Conservation (phyloP, 805 yeast genomes). For the Candida hispaniensis region DNA sequence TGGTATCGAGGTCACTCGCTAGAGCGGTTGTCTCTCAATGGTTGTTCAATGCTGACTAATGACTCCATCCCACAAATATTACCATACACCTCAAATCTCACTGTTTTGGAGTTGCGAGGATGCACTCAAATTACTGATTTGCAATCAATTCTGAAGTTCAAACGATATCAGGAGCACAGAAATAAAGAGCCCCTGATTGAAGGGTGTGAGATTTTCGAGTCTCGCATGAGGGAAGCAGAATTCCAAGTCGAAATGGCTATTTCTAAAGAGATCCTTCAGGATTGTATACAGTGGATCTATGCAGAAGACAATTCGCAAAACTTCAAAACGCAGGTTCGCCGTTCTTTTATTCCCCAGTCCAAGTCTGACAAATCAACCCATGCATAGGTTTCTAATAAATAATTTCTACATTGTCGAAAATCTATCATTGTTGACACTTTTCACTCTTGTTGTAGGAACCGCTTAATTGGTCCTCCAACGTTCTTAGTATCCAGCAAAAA, state of each 20-base stretch:
- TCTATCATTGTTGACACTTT: too few species aligned
- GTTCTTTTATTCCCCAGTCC: too few species aligned
- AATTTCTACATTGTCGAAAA: too few species aligned
- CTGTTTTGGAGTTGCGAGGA: slow-evolving; percentile 69
- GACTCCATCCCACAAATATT: slow-evolving; percentile 45
- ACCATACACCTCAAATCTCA: slow-evolving; percentile 45
- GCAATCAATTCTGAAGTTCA: slow-evolving; percentile 58
- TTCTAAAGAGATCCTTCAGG: slow-evolving; percentile 48
- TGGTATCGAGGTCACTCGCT: slow-evolving; percentile 39
- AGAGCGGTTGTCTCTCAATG: slow-evolving; percentile 63
- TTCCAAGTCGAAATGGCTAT: slow-evolving; percentile 44
- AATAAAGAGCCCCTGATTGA: slow-evolving; percentile 54
- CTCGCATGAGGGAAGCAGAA: slow-evolving; percentile 51
- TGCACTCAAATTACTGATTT: slow-evolving; percentile 46
- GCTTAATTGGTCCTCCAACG: slow-evolving; percentile 65
- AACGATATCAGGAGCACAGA: slow-evolving; percentile 30
- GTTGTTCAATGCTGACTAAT: slow-evolving; percentile 52
- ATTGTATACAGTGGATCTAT: slow-evolving; percentile 43
- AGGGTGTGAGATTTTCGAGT: slow-evolving; percentile 61
- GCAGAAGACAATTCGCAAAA: slow-evolving; percentile 20
- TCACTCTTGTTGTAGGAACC: slow-evolving; percentile 47
- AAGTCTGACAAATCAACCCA: too few species aligned
- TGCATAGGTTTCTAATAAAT: too few species aligned
- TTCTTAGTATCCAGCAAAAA: slow-evolving; percentile 69
- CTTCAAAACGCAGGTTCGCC: too few species aligned